Base-by-base conservation (phyloP, 192 early-diverging fungal genomes). In the Coemansia sp. region DNA sequence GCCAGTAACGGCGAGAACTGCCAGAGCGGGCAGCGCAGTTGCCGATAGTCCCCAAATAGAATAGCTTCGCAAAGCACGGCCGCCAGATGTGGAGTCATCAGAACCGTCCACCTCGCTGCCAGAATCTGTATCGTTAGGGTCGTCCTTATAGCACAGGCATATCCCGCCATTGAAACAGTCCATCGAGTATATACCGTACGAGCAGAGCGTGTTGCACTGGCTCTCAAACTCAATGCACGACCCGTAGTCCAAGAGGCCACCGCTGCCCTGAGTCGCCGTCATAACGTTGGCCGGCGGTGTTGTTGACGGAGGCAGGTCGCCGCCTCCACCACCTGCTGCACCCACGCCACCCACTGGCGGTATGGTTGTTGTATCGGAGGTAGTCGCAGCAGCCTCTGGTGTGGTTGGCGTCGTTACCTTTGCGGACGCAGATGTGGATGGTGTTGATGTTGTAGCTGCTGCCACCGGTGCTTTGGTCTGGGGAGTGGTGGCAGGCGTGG, bases 161-260 rank as follows among this genome's bases (percentile, higher is more conserved):
- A 74, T 45, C 37, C 78, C 78, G 52, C 78, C 78, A 16, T 24
- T 57, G 19, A 64, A 50, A 51, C 78, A 81, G 62, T 67, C 47
- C 78, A 81, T 81, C 23, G 64, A 65, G 57, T 63, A 74, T 22
- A 81, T 54, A 13, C 78, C 73, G 37, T 68, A 55, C 11, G 68
- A 63, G 66, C 78, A 81, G 50, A 71, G 20, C 20, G 32, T 18
- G 41, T 67, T 71, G 73, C 78, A 81, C 65, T 81, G 67, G 48
- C 62, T 72, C 48, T 81, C 78, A 59, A 81, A 75, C 24, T 51
- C 49, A 3, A 81, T 59, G 49, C 78, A 81, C 26, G 57, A 57
- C 16, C 59, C 69, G 54, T 81, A 81, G 2, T 81, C 78, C 20
- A 81, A 57, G 10, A 72, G 45, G 13, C 66, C 78, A 38, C 78